Conservation (phyloP, 345 rosid genomes). For the Arabidopsis arenosa region DNA sequence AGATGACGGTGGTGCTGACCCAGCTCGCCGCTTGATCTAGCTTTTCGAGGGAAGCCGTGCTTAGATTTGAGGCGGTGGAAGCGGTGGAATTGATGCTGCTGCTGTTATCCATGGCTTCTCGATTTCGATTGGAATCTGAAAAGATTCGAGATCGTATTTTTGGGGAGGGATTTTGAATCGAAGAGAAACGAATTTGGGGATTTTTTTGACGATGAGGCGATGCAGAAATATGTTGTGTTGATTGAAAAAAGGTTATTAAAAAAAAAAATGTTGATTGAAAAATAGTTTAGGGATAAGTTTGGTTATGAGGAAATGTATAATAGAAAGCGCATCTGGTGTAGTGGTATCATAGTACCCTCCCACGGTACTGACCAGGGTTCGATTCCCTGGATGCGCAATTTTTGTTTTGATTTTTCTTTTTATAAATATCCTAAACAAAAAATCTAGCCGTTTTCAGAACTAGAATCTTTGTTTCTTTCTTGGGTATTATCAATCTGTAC, state of each 20-base stretch:
- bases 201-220: conserved; percentile 1
- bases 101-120: conserved; percentile 43
- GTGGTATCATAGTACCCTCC: conserved; percentile 99
- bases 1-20: conserved; percentile 71
- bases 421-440: too few species aligned
- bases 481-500: too few species aligned
- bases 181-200: conserved; percentile 7
- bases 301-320: rapidly evolving
- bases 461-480: too few species aligned
- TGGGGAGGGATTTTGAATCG: conserved; percentile 17
- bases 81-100: conserved; percentile 44
- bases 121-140: neutral
- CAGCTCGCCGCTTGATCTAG: conserved; percentile 66
- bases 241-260: too few species aligned
- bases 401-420: too few species aligned
- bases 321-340: conserved; percentile 81
- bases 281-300: neutral
- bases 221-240: neutral
- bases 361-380: conserved; percentile 97
- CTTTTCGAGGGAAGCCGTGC: conserved; percentile 56
- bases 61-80: conserved; percentile 36
- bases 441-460: too few species aligned
- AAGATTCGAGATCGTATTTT: conserved; percentile 22
- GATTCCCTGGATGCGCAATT: conserved; percentile 93
- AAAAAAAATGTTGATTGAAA: neutral